These are phyloP conservation scores for Zizania latifolia DNA, from an alignment of 176 grass and related monocot species.

Conservation along the genomic window DNA sequence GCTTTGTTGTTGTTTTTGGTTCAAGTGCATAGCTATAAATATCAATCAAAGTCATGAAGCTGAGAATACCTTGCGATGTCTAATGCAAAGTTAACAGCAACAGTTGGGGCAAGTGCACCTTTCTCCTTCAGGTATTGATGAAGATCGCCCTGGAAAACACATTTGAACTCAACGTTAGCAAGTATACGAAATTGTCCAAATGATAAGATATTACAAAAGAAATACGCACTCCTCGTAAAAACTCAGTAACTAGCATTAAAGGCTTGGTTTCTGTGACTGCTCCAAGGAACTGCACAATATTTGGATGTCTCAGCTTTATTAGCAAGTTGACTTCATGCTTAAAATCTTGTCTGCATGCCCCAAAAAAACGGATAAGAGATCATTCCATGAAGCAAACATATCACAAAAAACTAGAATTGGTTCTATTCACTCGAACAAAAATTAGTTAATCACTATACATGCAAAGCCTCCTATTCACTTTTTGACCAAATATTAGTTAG, in stretches of 20 bases:
- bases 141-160: constrained; percentile 78
- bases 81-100: constrained; percentile 78
- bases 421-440: no score
- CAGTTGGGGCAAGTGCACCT: constrained; percentile 55
- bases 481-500: no score
- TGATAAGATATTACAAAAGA: constrained; percentile 6
- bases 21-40: not conserved
- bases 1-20: no score
- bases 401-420: not conserved
- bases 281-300: constrained; percentile 99
- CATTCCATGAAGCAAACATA: constrained; percentile 5
- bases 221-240: constrained; percentile 74
- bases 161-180: constrained; percentile 13
- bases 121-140: constrained; percentile 98
- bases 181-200: not conserved
- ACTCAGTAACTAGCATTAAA: constrained; percentile 94
- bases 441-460: no score
- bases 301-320: constrained; percentile 97
- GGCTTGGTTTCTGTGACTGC: constrained; percentile 97
- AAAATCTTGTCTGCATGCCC: constrained; percentile 87
- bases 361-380: constrained; percentile 7
- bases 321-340: constrained; percentile 98
- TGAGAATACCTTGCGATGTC: constrained; percentile 90
- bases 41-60: no score
- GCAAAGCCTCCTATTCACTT: no score